phyloP scores from a whole-genome alignment of 2,329 filamentous ascomycete species.

The Fonsecaea multimorphosa region DNA sequence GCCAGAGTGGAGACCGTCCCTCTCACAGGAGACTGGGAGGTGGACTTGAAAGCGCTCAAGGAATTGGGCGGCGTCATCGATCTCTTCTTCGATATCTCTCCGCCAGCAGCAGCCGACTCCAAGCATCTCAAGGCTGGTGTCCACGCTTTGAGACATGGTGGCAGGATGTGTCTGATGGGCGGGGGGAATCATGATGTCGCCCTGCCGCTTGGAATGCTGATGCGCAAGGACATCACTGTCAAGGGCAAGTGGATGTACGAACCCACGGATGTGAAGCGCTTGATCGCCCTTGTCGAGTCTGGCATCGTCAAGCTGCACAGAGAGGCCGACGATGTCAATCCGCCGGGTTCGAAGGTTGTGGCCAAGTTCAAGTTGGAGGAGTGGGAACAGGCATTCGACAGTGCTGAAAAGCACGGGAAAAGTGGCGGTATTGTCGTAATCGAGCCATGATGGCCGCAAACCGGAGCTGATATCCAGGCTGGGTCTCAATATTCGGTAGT shows the following conservation, averaged over 20 bases:
- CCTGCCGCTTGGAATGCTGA: conserved; percentile 32
- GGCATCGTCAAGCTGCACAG: conserved; percentile 34
- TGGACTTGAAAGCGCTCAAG: conserved; percentile 46
- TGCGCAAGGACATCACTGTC: conserved; percentile 35
- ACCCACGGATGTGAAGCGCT: conserved; percentile 29
- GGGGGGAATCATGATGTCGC: conserved; percentile 33
- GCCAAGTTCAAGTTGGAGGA: conserved; percentile 25
- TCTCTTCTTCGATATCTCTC: conserved; percentile 57
- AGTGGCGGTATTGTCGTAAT: conserved; percentile 23
- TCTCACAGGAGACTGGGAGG: conserved; percentile 50
- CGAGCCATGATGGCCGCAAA: conserved; percentile 14
- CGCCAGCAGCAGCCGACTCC: conserved; percentile 47
- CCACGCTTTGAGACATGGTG: conserved; percentile 40
- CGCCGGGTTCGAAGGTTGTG: conserved; percentile 8
- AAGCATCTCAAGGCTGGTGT: conserved; percentile 50
- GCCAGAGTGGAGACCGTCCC: conserved; percentile 47
- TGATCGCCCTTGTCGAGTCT: conserved; percentile 37
- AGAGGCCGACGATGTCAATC: not conserved
- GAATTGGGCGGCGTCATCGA: conserved; percentile 48
- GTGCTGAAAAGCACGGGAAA: conserved; percentile 7
- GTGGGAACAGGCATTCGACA: conserved; percentile 29
- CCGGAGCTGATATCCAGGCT: not conserved
- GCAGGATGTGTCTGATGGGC: conserved; percentile 38
- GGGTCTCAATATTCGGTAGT: not conserved
- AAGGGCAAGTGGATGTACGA: conserved; percentile 42